These are phyloP conservation scores for Agapanthus africanus DNA, from an alignment of 106 monocot species.

Conservation along the genomic window DNA sequence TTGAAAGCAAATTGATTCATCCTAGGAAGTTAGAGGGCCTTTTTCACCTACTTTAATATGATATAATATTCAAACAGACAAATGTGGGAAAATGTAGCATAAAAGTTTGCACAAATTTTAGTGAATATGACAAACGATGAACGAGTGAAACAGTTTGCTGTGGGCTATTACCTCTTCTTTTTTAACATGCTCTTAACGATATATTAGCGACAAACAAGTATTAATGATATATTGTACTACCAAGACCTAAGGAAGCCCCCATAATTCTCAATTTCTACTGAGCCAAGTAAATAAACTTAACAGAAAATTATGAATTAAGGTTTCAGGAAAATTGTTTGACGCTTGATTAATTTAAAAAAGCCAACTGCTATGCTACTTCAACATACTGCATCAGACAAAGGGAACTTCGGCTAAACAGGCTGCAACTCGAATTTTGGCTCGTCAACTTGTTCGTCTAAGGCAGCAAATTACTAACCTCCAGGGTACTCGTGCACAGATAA, in stretches of 20 bases:
- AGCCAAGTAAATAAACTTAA: neutral
- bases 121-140: too few relatives aligned
- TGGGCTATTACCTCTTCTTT: neutral
- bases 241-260: neutral
- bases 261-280: neutral
- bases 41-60: too few relatives aligned
- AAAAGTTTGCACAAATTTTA: too few relatives aligned
- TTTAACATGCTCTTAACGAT: too few relatives aligned
- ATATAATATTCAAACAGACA: too few relatives aligned
- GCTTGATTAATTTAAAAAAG: too few relatives aligned
- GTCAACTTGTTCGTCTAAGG: slow-evolving; percentile 84
- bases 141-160: too few relatives aligned
- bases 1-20: too few relatives aligned
- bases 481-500: slow-evolving; percentile 85
- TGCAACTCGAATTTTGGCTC: slow-evolving; percentile 86
- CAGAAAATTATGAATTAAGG: neutral
- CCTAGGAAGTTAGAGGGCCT: too few relatives aligned
- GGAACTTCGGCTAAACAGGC: slow-evolving; percentile 55
- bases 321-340: neutral
- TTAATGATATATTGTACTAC: too few relatives aligned
- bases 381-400: neutral
- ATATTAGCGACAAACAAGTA: too few relatives aligned
- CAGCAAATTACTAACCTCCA: slow-evolving; percentile 97
- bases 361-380: neutral
- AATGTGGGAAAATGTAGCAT: too few relatives aligned